Conservation (phyloP, 257 asterid genomes). For the Gentiana straminea region DNA sequence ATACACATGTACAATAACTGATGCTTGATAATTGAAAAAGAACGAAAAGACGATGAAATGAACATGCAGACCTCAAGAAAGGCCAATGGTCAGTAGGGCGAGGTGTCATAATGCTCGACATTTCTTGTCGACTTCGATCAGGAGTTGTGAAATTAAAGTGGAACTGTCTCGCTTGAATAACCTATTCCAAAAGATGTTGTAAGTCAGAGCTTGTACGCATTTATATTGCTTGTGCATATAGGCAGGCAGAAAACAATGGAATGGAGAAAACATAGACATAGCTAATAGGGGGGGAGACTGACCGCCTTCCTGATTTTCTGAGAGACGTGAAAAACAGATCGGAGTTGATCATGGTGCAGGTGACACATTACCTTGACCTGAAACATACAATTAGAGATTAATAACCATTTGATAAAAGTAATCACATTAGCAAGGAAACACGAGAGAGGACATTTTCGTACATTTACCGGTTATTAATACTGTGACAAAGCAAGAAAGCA, state of each 20-base stretch:
- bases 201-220: background rate
- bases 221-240: background rate
- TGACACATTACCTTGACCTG: conserved; percentile 86
- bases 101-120: conserved; percentile 80
- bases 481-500: too few species aligned
- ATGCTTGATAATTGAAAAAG: background rate
- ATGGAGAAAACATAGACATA: background rate
- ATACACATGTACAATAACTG: background rate
- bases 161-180: conserved; percentile 68
- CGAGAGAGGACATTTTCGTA: background rate
- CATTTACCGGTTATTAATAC: background rate
- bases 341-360: conserved; percentile 90
- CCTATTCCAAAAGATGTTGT: conserved; percentile 28
- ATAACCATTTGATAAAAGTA: conserved; percentile 7
- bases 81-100: conserved; percentile 81
- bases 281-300: conserved; percentile 20
- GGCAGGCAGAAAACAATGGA: background rate
- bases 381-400: conserved; percentile 4
- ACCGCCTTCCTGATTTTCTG: conserved; percentile 85
- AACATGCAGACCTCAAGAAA: conserved; percentile 41
- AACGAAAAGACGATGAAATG: background rate
- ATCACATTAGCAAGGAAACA: background rate
- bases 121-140: conserved; percentile 77
- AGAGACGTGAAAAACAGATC: conserved; percentile 90
- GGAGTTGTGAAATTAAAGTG: conserved; percentile 93